Percentiles rank a stretch among this genome's conserved stretches.
phyloP scores from a whole-genome alignment of 2,329 filamentous ascomycete species.

The Arthroderma sp. region DNA sequence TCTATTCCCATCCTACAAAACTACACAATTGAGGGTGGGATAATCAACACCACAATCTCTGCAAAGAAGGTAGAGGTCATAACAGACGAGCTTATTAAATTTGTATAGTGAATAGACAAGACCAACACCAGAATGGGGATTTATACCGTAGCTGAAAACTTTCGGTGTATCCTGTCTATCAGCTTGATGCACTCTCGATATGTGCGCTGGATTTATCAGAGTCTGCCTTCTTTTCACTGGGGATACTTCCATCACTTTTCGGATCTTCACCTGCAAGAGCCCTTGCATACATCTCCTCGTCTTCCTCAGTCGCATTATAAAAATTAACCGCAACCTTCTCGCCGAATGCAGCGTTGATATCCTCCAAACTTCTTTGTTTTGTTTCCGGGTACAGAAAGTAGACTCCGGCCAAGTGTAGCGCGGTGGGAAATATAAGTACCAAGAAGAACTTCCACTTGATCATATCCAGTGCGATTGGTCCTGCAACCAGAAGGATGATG shows the following conservation, averaged over 20 bases:
- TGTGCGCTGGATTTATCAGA: background rate
- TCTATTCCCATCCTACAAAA: too few species aligned
- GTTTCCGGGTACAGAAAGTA: conserved; percentile 27
- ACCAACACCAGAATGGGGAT: too few species aligned
- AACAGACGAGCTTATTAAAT: too few species aligned
- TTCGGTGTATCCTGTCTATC: too few species aligned
- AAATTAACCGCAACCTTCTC: conserved; percentile 20
- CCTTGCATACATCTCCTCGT: conserved; percentile 15
- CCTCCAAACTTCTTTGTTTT: conserved; percentile 23
- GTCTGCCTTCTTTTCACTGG: background rate
- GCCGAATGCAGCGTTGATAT: conserved; percentile 25
- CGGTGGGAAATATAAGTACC: conserved; percentile 22
- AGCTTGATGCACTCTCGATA: background rate
- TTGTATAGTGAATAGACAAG: too few species aligned
- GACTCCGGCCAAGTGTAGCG: conserved; percentile 20
- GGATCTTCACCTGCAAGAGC: background rate
- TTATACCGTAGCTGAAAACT: too few species aligned
- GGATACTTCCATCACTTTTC: background rate
- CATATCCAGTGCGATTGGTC: conserved; percentile 19
- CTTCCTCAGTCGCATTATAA: conserved; percentile 17
- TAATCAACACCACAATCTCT: too few species aligned
- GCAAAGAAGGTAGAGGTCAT: too few species aligned
- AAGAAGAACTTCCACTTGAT: conserved; percentile 29
- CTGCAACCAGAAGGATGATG: conserved; percentile 4
- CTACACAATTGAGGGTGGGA: too few species aligned